phyloP scores from a whole-genome alignment of 2,329 filamentous ascomycete genomes.

The Colletotrichum sp. region DNA sequence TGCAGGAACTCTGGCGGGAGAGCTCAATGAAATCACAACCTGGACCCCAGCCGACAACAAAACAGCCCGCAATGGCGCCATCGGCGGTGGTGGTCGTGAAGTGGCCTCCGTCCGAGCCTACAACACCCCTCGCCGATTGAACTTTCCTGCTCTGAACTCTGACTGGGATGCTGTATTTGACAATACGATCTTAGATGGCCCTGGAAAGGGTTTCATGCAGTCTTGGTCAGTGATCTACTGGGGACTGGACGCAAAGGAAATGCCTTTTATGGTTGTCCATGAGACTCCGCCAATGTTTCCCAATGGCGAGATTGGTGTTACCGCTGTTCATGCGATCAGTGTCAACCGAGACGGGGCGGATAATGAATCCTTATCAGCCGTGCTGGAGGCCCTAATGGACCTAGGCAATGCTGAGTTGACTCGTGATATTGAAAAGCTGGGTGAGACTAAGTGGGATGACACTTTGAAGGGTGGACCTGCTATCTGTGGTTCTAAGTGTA shows the following conservation, averaged over 20 bases:
- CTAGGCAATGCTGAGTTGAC: neutral
- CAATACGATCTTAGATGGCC: neutral
- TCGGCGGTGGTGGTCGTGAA: neutral
- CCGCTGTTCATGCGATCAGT: neutral
- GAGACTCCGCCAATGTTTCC: neutral
- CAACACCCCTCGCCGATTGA: neutral
- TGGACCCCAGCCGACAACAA: neutral
- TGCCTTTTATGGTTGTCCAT: neutral
- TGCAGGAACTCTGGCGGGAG: neutral
- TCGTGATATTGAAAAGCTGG: neutral
- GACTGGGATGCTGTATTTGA: neutral
- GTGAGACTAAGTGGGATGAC: neutral
- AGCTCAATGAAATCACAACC: neutral
- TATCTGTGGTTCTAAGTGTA: neutral
- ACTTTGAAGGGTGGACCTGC: neutral
- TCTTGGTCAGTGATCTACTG: neutral
- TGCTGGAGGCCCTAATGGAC: neutral
- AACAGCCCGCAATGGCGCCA: neutral
- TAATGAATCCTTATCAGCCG: neutral
- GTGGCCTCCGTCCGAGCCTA: neutral
- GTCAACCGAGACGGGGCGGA: neutral
- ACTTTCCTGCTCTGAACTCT: neutral
- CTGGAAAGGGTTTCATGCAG: neutral
- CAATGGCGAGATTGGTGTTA: neutral
- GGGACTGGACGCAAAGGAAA: neutral